These are phyloP conservation scores for Boletales sp. DNA, from an alignment of 768 basidiomycete genomes.

Conservation along the genomic window DNA sequence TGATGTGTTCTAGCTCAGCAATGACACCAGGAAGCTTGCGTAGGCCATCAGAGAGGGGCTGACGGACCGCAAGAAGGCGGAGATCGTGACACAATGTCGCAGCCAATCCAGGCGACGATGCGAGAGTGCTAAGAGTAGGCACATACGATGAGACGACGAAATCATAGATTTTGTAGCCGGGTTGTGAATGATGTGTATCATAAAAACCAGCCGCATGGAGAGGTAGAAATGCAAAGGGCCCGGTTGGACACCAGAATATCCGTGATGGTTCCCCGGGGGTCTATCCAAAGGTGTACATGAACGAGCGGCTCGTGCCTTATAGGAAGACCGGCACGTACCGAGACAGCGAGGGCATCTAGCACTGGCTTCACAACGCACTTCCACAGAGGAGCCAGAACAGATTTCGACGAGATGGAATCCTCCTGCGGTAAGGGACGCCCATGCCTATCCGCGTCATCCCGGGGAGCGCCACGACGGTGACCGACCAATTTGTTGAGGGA, in stretches of 20 bases:
- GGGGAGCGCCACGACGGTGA: no score
- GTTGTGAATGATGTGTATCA: neutral
- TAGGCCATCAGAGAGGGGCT: slow-evolving; percentile 11
- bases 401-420: neutral
- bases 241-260: slow-evolving; percentile 2
- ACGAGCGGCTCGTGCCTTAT: neutral
- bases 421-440: no score
- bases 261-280: neutral
- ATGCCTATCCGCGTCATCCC: no score
- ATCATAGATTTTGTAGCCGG: neutral
- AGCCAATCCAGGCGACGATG: neutral
- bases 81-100: neutral
- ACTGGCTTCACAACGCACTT: slow-evolving; percentile 2
- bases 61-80: slow-evolving; percentile 11
- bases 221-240: neutral
- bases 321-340: neutral
- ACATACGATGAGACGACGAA: slow-evolving; percentile 23
- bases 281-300: neutral
- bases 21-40: slow-evolving; percentile 3
- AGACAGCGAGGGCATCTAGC: neutral
- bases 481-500: neutral
- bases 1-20: slow-evolving; percentile 23
- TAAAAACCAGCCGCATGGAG: slow-evolving; percentile 4
- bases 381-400: slow-evolving; percentile 6
- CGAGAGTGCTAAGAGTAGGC: slow-evolving; percentile 23